A percentile compares a stretch with the other conserved stretches of the same genome.
These are phyloP conservation scores for Tetracentron sinense DNA, from an alignment of 164 flowering plant genomes.

Conservation along the genomic window DNA sequence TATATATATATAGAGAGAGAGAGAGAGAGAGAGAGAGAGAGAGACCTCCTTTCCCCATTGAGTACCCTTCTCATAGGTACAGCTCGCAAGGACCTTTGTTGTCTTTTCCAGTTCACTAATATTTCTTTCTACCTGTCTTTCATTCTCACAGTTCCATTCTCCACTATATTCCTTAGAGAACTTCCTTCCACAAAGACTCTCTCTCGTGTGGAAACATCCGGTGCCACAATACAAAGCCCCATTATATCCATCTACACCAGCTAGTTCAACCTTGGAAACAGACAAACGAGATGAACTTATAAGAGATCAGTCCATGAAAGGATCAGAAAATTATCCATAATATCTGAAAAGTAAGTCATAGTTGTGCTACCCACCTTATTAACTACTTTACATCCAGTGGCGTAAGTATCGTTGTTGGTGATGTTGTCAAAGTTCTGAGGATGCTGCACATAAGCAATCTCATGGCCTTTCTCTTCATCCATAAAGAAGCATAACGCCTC, in stretches of 20 bases:
- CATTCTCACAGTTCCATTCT: not conserved
- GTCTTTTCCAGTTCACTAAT: no score
- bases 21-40: not conserved
- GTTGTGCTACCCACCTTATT: constrained; percentile 9
- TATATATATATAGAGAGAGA: not conserved
- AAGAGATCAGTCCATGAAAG: not conserved
- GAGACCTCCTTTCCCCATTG: constrained; percentile 43
- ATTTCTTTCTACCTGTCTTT: no score
- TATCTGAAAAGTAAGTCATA: not conserved
- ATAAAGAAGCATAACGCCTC: constrained; percentile 38
- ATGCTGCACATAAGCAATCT: constrained; percentile 34
- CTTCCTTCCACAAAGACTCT: constrained; percentile 25
- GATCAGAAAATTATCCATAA: not conserved
- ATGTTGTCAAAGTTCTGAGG: constrained; percentile 27
- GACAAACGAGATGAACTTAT: not conserved
- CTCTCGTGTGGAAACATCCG: constrained; percentile 16
- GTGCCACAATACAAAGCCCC: constrained; percentile 12
- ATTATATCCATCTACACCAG: constrained; percentile 9
- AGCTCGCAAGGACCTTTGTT: constrained; percentile 14
- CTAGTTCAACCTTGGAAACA: constrained; percentile 6
- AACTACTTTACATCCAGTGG: not conserved
- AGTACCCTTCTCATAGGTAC: constrained; percentile 32
- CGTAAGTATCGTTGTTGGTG: constrained; percentile 26
- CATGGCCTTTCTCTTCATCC: constrained; percentile 33
- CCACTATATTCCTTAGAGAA: constrained; percentile 1